phyloP scores from a whole-genome alignment of 2,329 filamentous ascomycete species.

The Talaromyces rugulosus region DNA sequence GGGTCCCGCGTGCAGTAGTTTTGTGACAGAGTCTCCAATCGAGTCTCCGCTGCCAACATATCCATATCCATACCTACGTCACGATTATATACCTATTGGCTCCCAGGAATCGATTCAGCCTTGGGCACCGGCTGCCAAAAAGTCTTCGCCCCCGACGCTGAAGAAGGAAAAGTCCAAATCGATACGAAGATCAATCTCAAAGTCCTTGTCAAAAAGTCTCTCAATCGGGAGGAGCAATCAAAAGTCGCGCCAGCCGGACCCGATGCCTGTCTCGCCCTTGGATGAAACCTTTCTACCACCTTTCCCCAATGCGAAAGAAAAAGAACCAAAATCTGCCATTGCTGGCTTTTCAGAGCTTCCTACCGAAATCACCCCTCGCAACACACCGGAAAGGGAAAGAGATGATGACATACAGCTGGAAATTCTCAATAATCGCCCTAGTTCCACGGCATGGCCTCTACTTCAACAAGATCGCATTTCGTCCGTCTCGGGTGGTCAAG shows the following conservation, averaged over 20 bases:
- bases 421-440: constrained; percentile 16
- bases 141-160: neutral
- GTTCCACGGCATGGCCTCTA: constrained; percentile 29
- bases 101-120: constrained; percentile 28
- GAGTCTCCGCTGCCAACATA: constrained; percentile 27
- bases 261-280: constrained; percentile 18
- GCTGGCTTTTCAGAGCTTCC: constrained; percentile 31
- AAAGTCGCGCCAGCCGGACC: constrained; percentile 13
- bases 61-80: constrained; percentile 31
- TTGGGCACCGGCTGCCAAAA: constrained; percentile 9
- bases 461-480: constrained; percentile 20
- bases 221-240: constrained; percentile 21
- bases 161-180: constrained; percentile 26
- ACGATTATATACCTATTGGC: constrained; percentile 31
- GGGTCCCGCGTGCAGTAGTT: constrained; percentile 26
- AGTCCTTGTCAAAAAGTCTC: constrained; percentile 29
- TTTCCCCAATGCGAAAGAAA: constrained; percentile 22
- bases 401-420: constrained; percentile 14
- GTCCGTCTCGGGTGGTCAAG: constrained; percentile 21
- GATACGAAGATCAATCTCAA: constrained; percentile 29
- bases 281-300: constrained; percentile 23
- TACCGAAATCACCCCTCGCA: constrained; percentile 33
- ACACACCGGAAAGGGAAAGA: constrained; percentile 30
- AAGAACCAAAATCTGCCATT: constrained; percentile 29
- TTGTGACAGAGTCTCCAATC: constrained; percentile 18